Base-by-base conservation (phyloP, 495 filamentous ascomycete genomes). In the Beverwykella pulmonaria region DNA sequence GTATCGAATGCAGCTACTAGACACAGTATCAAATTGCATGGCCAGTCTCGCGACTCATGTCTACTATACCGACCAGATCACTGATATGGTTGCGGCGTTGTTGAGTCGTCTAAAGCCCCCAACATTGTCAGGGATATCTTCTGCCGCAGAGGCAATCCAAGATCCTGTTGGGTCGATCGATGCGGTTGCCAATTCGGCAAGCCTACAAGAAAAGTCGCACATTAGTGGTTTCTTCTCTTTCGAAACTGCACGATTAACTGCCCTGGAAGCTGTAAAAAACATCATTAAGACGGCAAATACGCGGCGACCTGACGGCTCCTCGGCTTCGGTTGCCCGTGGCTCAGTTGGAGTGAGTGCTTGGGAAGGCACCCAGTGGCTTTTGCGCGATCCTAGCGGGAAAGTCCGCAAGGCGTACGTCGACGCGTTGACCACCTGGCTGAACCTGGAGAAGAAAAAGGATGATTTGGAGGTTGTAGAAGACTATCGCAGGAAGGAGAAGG, bases 31-130 rank as follows among this genome's bases (percentile, higher is more conserved):
- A 69, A 82, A 84, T 64, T 92, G 87, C 75, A 92, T 96, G 61
- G 90, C 89, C 8, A 83, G 90, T 74, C 81, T 97, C n/a, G 91
- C 91, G 1, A 96, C 90, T 0, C 93, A 97, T 74, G 87, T 93
- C 15, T 97, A 97, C 76, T 97, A 97, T 75, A 88, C 90, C 1
- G 92, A 97, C 64, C 92, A 97, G 73, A 90, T 97, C 52, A 86
- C 88, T 2, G 93, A 97, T 73, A 96, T 96, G 90, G 87, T 96
- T 50, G 82, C 86, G 1, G 84, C 90, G 0, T 88, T 97, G 46
- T 78, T 97, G 27, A 77, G 82, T 26, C 87, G 90, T 36, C 83
- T 96, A 36, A 93, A 88, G 70, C 89, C 92, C 6, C 79, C 80
- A 64, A 73, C 75, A 70, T 77, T 70, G 73, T 63, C 79, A 72